Base-by-base conservation (phyloP, 192 early-diverging fungal genomes). In the Globomyces pollinis-pini region DNA sequence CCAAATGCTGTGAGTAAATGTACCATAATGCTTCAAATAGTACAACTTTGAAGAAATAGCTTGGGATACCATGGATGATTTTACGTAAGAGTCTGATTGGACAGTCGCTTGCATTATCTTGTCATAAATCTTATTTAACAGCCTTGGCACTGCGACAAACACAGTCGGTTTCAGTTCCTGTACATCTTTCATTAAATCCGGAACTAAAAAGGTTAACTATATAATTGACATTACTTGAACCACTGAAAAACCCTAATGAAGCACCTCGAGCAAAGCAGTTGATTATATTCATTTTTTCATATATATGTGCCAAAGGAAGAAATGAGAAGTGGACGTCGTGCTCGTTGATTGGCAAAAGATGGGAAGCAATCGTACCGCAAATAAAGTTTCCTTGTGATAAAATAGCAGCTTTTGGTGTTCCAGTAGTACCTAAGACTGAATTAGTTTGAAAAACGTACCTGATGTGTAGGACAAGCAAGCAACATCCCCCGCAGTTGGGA, bases 61-160 rank as follows among this genome's bases (percentile, higher is more conserved):
- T 9, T 51, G 33, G 18, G 30, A n/a, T 9, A 26, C 30, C 2
- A 51, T 15, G 4, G 6, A 26, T 31, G 29, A 0, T 7, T n/a
- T 30, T 7, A 30, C 56, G 16, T 11, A 36, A 28, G 2, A 42
- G 57, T 56, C 70, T 62, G n/a, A 54, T 53, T 31, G 70, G 5
- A 73, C 52, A 23, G 45, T 18, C 2, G 13, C 28, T 43, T 65
- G 43, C n/a, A n/a, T n/a, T 28, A 96, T 72, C 52, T 81, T 84
- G 58, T 88, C 90, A 67, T 93, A 91, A 59, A 96, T 82, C 28
- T 91, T 85, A 65, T 88, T 93, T 66, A 91, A 84, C 2, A 96
- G 72, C 36, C 94, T 84, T 13, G 94, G 94, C 18, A 94, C 91
- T 30, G 83, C 67, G 8, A 86, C 79, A 65, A 96, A 89, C 3